Base-by-base conservation (phyloP, 257 asterid genomes). In the Primulina tabacum region DNA sequence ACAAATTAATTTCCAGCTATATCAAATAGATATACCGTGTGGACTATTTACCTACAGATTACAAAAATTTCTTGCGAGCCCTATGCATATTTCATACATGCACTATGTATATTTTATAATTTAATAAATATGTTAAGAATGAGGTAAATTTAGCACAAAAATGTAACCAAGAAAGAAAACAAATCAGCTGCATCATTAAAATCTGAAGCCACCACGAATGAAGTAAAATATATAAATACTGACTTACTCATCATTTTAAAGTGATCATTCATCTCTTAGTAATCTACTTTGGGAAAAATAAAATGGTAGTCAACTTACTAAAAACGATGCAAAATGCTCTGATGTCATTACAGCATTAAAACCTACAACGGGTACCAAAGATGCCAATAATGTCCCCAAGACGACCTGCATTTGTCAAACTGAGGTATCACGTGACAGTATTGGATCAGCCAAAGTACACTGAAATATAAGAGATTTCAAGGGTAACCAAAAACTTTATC, bases 281-380 rank as follows among this genome's bases (percentile, higher is more conserved):
- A 50, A 14, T 47, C n/a, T 50, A 43, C 55, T 12, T 43, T 43
- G 38, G 58, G 70, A 7, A 62, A 33, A 53, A 75, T 40, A 76
- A 32, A 20, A 38, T 28, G 47, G 69, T 50, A 33, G 64, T 56
- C 62, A 66, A 71, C 96, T 87, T 75, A 93, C 99, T 77, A 93
- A 74, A 85, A 93, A 93, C 16, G 99, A 93, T 35, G 96, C 97
- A 79, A 93, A 93, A 80, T 93, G 99, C 77, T 93, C 99, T 4
- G 99, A 93, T 67, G 99, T 93, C 97, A 93, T 81, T 67, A 93
- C 95, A 65, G 99, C 99, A 82, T 93, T 93, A 81, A 93, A 93
- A 29, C 99, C 99, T 70, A 93, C 99, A 76, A 93, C 99, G 50
- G 99, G 97, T 73, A 93, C 99, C 84, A 90, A 82, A 62, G 99